Evolutionary conservation across 176 grass and related monocot genomes (phyloP).

Genomic region (Puccinellia tenuiflora): DNA sequence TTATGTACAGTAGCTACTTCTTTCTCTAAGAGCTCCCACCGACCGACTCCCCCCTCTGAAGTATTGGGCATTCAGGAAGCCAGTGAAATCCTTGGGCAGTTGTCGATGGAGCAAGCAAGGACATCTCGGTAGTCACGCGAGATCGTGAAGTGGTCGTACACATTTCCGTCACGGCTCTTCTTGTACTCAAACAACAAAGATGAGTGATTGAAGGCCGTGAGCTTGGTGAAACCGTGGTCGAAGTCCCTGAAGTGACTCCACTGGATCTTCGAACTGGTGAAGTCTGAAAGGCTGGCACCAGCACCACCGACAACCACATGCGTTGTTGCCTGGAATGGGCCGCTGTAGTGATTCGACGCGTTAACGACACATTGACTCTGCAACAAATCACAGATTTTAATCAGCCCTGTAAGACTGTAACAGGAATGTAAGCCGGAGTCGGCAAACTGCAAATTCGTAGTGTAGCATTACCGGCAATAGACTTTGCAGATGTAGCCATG

Average conservation of each 20-base stretch:
- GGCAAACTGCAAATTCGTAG: not conserved
- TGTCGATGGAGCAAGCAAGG: conserved; percentile 44
- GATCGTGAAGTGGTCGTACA: conserved; percentile 69
- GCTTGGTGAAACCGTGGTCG: conserved; percentile 67
- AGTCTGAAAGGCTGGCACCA: conserved; percentile 46
- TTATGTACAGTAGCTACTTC: conserved; percentile 16
- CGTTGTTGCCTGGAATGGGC: conserved; percentile 58
- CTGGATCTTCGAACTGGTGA: conserved; percentile 26
- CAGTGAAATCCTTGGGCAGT: conserved; percentile 45
- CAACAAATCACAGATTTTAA: conserved; percentile 1
- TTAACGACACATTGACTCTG: conserved; percentile 59
- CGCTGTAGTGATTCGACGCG: conserved; percentile 47
- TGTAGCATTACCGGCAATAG: not conserved
- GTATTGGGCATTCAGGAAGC: conserved; percentile 21
- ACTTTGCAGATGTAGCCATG: too few species aligned
- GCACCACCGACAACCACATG: conserved; percentile 67
- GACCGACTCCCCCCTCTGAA: not conserved
- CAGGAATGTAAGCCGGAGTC: conserved; percentile 4
- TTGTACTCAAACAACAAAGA: conserved; percentile 79
- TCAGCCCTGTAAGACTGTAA: not conserved
- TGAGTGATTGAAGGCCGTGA: conserved; percentile 71
- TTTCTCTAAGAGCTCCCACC: not conserved
- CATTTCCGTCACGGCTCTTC: conserved; percentile 62
- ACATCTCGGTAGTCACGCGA: conserved; percentile 61
- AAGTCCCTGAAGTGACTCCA: conserved; percentile 73